phyloP scores from a whole-genome alignment of 129 eudicot genomes.

The Chrysanthemum makinoi region DNA sequence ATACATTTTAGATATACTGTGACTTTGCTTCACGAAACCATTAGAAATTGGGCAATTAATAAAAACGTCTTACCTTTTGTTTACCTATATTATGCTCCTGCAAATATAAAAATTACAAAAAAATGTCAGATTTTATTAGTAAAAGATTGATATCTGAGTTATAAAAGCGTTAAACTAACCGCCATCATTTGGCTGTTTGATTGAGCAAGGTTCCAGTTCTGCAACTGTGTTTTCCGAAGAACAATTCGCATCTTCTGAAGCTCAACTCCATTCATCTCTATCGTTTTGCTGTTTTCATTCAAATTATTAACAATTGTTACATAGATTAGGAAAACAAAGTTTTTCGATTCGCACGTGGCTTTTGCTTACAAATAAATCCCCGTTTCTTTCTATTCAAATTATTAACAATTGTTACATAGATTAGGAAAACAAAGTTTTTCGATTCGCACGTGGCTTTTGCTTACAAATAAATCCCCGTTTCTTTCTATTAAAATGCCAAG shows the following conservation, averaged over 20 bases:
- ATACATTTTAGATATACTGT: neutral
- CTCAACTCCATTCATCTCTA: slow-evolving; percentile 66
- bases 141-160: neutral
- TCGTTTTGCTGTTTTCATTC: slow-evolving; percentile 50
- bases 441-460: neutral
- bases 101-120: slow-evolving; percentile 8
- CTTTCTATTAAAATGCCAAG: neutral
- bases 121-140: neutral
- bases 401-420: neutral
- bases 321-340: neutral
- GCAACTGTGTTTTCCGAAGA: slow-evolving; percentile 73
- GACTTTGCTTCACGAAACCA: neutral
- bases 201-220: slow-evolving; percentile 85
- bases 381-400: slow-evolving; percentile 5
- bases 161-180: slow-evolving; percentile 38
- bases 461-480: neutral
- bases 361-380: neutral
- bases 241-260: slow-evolving; percentile 48
- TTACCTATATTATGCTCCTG: slow-evolving; percentile 79
- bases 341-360: neutral
- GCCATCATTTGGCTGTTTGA: slow-evolving; percentile 72
- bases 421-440: neutral
- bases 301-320: neutral
- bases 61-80: slow-evolving; percentile 52
- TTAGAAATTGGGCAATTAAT: neutral